Evolutionary conservation across 306 rosid species (phyloP), one percentile per base, ranked within the genome.

Genomic region (Lathyrus aphaca): DNA sequence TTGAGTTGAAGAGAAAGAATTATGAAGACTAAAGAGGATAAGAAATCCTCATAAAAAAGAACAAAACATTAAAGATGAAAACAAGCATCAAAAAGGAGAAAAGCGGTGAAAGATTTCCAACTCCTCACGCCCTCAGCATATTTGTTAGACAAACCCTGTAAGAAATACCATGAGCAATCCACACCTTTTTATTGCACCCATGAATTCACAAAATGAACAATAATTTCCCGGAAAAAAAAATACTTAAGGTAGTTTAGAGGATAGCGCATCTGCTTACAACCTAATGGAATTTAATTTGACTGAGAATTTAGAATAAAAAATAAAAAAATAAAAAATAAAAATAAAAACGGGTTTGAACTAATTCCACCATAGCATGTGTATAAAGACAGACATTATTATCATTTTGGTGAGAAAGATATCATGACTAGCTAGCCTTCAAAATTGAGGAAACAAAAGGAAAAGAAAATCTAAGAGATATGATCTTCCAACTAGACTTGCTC

Each of bases 171-270:
- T 21, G 17, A 62, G 50, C 50, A 39, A 37, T 61, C 30, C 66
- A 62, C 50, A 12, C 30, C 58, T 44, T 44, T 64, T 14, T 45
- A n/a, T n/a, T n/a, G 5, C 23, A 27, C 42, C 42, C 70, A 15
- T 27, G 55, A 65, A n/a, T 44, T 65, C 70, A 27, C 60, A 49
- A 30, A 66, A 66, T 46, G 29, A 66, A 66, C 43, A 66, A 14
- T 30, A 65, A 14, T 48, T 48, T 44, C 12, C 30, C 6, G 3
- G n/a, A n/a, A 5, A 29, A 30, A 46, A 21, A 46, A 29, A 49
- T 6, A 40, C 8, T 40, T 39, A 30, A n/a, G 25, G 32, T 63
- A 32, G 67, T 18, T 38, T 38, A 30, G 5, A 21, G 59, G 16
- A 53, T 21, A 53, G 18, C 2, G 38, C 11, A 42, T 6, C 12